Evolutionary conservation across 2,329 filamentous ascomycete species (phyloP).

Genomic region (Colletotrichum viniferum): DNA sequence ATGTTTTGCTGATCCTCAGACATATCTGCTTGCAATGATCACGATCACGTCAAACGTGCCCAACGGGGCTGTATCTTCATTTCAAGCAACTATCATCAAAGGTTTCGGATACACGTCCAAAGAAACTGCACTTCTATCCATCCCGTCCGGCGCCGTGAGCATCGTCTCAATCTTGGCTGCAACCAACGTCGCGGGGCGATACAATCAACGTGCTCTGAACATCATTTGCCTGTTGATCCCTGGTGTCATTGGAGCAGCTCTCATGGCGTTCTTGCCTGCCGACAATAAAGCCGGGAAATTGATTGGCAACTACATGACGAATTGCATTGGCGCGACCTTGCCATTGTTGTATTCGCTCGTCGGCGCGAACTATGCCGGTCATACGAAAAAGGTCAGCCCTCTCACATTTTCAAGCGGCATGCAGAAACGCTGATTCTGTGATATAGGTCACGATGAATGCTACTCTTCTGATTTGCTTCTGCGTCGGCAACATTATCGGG

Average conservation of each 20-base stretch:
- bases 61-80: slow-evolving; percentile 67
- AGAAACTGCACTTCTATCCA: slow-evolving; percentile 65
- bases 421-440: neutral
- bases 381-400: slow-evolving; percentile 59
- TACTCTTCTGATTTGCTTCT: slow-evolving; percentile 4
- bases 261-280: slow-evolving; percentile 60
- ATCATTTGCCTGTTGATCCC: slow-evolving; percentile 22
- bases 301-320: slow-evolving; percentile 67
- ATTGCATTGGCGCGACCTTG: slow-evolving; percentile 69
- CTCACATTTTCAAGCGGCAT: neutral
- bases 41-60: slow-evolving; percentile 67
- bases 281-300: slow-evolving; percentile 52
- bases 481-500: slow-evolving; percentile 67
- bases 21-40: slow-evolving; percentile 65
- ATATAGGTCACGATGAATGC: slow-evolving; percentile 60
- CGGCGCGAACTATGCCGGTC: slow-evolving; percentile 70
- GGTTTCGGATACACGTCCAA: slow-evolving; percentile 66
- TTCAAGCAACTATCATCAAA: slow-evolving; percentile 67
- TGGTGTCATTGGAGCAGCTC: slow-evolving; percentile 53
- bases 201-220: slow-evolving; percentile 55
- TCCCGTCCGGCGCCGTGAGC: slow-evolving; percentile 69
- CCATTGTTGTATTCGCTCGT: slow-evolving; percentile 72
- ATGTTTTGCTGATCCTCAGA: slow-evolving; percentile 51
- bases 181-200: slow-evolving; percentile 62
- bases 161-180: slow-evolving; percentile 61